A percentile compares a stretch with the other conserved stretches of the same genome.
Evolutionary conservation across 768 basidiomycete species (phyloP).

Genomic region (Kwoniella dejecticola): DNA sequence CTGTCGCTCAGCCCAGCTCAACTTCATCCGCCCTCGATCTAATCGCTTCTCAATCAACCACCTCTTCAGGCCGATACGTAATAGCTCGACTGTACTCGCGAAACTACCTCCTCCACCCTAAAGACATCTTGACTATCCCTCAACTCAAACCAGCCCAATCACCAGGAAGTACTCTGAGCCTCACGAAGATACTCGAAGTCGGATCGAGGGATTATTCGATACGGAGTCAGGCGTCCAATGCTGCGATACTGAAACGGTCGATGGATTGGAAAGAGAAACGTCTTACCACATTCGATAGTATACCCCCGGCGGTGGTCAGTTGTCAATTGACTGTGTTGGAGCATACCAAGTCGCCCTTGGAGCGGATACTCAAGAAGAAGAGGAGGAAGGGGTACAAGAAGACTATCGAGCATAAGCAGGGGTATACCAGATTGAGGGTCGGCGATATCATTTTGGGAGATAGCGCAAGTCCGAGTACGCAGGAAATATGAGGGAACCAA

Average conservation of each 20-base stretch:
- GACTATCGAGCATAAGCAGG: constrained; percentile 89
- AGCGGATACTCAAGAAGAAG: constrained; percentile 89
- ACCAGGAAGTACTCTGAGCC: constrained; percentile 74
- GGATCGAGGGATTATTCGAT: constrained; percentile 94
- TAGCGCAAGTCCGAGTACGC: too few relatives aligned
- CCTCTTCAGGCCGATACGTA: constrained; percentile 75
- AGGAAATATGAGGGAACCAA: too few relatives aligned
- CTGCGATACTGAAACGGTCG: constrained; percentile 11
- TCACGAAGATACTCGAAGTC: constrained; percentile 87
- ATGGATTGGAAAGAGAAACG: constrained; percentile 26
- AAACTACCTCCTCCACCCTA: constrained; percentile 84
- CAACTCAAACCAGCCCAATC: constrained; percentile 71
- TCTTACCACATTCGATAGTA: constrained; percentile 61
- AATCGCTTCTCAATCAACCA: constrained; percentile 73
- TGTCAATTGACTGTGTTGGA: constrained; percentile 92
- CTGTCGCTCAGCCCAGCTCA: constrained; percentile 28
- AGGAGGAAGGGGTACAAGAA: constrained; percentile 96
- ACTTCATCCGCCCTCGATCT: constrained; percentile 68
- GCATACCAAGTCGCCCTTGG: constrained; percentile 93
- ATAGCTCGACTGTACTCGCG: constrained; percentile 82
- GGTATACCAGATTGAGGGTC: constrained; percentile 90
- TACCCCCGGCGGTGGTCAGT: constrained; percentile 68
- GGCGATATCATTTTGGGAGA: constrained; percentile 68
- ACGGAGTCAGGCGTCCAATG: constrained; percentile 56
- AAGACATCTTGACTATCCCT: constrained; percentile 91